phyloP scores from a whole-genome alignment of 805 yeast genomes.

The Candida quercuum region DNA sequence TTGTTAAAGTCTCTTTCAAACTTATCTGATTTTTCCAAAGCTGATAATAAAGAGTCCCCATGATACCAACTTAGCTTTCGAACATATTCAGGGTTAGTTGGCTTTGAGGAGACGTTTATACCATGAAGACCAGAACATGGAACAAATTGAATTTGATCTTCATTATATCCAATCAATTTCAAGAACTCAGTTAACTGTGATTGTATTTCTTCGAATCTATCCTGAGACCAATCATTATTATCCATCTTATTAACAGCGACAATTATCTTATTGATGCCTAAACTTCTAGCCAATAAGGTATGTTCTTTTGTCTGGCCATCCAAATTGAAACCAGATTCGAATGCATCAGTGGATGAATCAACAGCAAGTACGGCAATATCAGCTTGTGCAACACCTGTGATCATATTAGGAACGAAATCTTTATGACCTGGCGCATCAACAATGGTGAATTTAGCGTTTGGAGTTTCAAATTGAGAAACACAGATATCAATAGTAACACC shows the following conservation, averaged over 20 bases:
- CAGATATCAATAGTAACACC: slow-evolving; percentile 96
- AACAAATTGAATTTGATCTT: slow-evolving; percentile 78
- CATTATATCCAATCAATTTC: slow-evolving; percentile 83
- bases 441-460: slow-evolving; percentile 83
- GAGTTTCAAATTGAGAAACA: slow-evolving; percentile 90
- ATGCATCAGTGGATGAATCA: slow-evolving; percentile 92
- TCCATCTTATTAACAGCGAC: slow-evolving; percentile 95
- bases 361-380: slow-evolving; percentile 87
- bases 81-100: slow-evolving; percentile 61
- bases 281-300: slow-evolving; percentile 85
- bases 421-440: slow-evolving; percentile 96
- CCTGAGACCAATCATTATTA: slow-evolving; percentile 83
- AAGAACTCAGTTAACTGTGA: slow-evolving; percentile 76
- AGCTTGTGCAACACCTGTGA: slow-evolving; percentile 92
- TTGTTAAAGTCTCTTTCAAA: slow-evolving; percentile 78
- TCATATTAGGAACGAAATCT: slow-evolving; percentile 95
- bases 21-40: slow-evolving; percentile 79
- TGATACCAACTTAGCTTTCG: slow-evolving; percentile 28
- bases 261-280: slow-evolving; percentile 82
- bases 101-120: slow-evolving; percentile 82
- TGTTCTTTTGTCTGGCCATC: slow-evolving; percentile 96
- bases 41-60: slow-evolving; percentile 82
- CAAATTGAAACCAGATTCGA: slow-evolving; percentile 93
- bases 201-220: slow-evolving; percentile 71
- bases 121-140: slow-evolving; percentile 93